phyloP scores from a whole-genome alignment of 1,139 yeast genomes.

The Candida pseudocylindracea region DNA sequence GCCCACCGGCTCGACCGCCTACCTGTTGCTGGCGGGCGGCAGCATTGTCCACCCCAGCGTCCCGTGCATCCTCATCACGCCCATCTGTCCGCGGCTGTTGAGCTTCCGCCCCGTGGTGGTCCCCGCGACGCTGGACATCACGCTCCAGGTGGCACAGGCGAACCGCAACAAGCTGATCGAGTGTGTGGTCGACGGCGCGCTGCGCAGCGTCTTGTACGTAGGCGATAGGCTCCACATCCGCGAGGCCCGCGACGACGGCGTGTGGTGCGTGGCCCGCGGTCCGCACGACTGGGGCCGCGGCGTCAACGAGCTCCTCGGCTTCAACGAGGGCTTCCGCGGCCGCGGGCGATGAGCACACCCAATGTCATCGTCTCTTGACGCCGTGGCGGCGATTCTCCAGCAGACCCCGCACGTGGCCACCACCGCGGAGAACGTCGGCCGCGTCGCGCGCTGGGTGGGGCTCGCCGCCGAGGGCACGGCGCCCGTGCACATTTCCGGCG shows the following conservation, averaged over 20 bases:
- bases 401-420: too few relatives aligned
- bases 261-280: conserved; percentile 74
- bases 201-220: conserved; percentile 39
- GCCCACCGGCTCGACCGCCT: conserved; percentile 93
- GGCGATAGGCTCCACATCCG: conserved; percentile 67
- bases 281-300: conserved; percentile 86
- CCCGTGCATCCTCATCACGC: conserved; percentile 62
- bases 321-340: conserved; percentile 56
- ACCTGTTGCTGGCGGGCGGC: conserved; percentile 78
- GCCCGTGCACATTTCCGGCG: too few relatives aligned
- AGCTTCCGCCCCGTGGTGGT: conserved; percentile 72
- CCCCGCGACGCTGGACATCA: conserved; percentile 51
- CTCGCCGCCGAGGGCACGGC: too few relatives aligned
- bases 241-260: conserved; percentile 35
- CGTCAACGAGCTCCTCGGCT: conserved; percentile 69
- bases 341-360: neutral
- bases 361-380: too few relatives aligned
- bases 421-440: too few relatives aligned
- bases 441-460: too few relatives aligned
- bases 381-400: too few relatives aligned
- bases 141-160: conserved; percentile 36
- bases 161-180: conserved; percentile 22
- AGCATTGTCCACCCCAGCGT: conserved; percentile 82
- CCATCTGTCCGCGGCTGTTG: conserved; percentile 76
- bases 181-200: conserved; percentile 62